Base-by-base conservation (phyloP, 23 red algal genomes). In the Cyanidiococcus yangmingshanensis region DNA sequence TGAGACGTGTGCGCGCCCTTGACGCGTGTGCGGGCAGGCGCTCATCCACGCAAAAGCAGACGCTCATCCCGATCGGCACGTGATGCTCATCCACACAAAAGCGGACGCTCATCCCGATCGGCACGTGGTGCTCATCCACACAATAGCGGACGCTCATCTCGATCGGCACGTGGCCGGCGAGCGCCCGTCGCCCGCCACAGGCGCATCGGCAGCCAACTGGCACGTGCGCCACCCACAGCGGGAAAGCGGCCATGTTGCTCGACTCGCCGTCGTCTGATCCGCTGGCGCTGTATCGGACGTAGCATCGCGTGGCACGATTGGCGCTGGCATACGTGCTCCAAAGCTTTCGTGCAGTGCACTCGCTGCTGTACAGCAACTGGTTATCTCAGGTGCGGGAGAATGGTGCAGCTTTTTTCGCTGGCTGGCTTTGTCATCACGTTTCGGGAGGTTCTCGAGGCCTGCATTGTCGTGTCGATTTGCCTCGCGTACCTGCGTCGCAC, bases 361-460 rank as follows among this genome's bases (percentile, higher is more conserved):
- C 45, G 12, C 45, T 7, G 21, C 45, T 21, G 45, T 54, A 21
- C 45, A 15, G 21, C 12, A 15, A 7, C 45, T 54, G 7, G 45
- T 21, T 54, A 15, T 54, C 7, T 54, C 45, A n/a, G n/a, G n/a
- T n/a, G n/a, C n/a, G n/a, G n/a, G n/a, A n/a, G n/a, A n/a, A 54
- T 54, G 45, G 45, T 54, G 21, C 45, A 54, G 45, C 67, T 92
- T 26, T 92, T 92, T 35, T 87, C 83, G 27, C 82, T 92, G 79
- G 79, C 89, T 38, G 89, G 83, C 71, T 92, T 87, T 39, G 84
- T 92, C 89, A 87, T 92, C 15, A 84, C 87, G 17, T 58, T 92
- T 41, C 89, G 89, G 16, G 89, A 92, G 79, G 83, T 92, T 34
- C 38, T 92, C 68, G 89, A 92, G 76, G 89, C 89, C 2, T 87